Conservation (phyloP, 73 alveolate species). For the Paramecium sexaurelia region DNA sequence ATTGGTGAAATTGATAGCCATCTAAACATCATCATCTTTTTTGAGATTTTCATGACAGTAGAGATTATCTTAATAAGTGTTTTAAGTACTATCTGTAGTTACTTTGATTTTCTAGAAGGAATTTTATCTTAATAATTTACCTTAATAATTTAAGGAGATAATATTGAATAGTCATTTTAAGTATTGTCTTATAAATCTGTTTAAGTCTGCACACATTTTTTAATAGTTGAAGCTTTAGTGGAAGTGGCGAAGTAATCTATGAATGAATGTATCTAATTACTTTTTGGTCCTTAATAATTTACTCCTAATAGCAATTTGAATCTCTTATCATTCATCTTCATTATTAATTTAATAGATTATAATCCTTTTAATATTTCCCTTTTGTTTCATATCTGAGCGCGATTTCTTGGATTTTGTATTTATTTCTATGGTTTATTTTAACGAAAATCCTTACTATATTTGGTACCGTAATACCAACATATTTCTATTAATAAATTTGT, state of each 20-base stretch:
- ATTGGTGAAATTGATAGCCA: background rate
- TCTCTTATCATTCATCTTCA: constrained; percentile 8
- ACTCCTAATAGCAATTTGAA: background rate
- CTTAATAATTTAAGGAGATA: background rate
- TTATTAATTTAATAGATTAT: background rate
- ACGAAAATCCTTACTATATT: too few relatives aligned
- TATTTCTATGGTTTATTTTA: too few relatives aligned
- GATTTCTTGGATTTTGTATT: background rate
- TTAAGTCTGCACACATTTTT: background rate
- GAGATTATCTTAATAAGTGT: background rate
- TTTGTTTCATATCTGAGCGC: constrained; percentile 9
- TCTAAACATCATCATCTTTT: background rate
- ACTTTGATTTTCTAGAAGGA: background rate
- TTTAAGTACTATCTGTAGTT: background rate
- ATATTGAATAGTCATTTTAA: background rate
- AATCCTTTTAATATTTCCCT: constrained; percentile 36
- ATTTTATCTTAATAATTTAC: background rate
- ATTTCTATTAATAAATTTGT: too few relatives aligned
- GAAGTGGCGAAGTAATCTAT: background rate
- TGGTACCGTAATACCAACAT: background rate
- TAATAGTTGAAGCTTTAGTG: background rate
- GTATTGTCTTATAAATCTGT: background rate
- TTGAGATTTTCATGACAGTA: constrained; percentile 12
- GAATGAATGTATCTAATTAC: background rate
- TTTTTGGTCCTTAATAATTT: background rate